phyloP scores from a whole-genome alignment of 1,139 yeast genomes.

The Geotrichum fermentans region DNA sequence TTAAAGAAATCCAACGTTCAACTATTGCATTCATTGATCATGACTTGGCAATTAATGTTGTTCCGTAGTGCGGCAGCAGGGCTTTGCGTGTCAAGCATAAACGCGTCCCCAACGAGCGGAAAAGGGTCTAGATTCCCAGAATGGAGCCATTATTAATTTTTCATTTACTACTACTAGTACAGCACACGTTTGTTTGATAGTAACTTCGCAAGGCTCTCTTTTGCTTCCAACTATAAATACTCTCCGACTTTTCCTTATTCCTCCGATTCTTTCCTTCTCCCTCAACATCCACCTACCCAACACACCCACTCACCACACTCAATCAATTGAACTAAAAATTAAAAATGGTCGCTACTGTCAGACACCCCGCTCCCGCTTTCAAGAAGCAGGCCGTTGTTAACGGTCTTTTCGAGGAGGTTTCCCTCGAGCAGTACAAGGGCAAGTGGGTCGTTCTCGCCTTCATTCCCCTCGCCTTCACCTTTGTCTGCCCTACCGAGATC shows the following conservation, averaged over 20 bases:
- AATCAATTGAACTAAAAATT: background rate
- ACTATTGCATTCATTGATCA: too few species aligned
- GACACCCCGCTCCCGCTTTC: conserved; percentile 94
- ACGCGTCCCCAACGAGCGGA: too few species aligned
- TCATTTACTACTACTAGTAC: background rate
- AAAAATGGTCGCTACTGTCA: conserved; percentile 81
- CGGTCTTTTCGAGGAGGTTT: conserved; percentile 90
- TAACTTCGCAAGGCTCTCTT: too few species aligned
- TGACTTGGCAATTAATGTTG: too few species aligned
- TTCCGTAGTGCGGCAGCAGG: too few species aligned
- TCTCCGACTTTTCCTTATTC: background rate
- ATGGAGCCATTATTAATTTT: too few species aligned
- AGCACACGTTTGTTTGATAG: too few species aligned
- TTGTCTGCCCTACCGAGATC: conserved; percentile 98
- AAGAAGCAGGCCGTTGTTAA: conserved; percentile 94
- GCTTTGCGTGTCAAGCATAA: too few species aligned
- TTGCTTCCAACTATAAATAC: conserved; percentile 10
- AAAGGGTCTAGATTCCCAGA: too few species aligned
- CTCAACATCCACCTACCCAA: background rate
- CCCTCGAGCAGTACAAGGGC: conserved; percentile 93
- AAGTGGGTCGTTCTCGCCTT: conserved; percentile 96
- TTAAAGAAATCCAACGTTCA: too few species aligned
- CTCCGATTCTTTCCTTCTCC: background rate
- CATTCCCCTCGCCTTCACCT: conserved; percentile 98
- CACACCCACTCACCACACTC: background rate